Conservation (phyloP, 208 protist genomes). For the Leishmania martiniquensis region DNA sequence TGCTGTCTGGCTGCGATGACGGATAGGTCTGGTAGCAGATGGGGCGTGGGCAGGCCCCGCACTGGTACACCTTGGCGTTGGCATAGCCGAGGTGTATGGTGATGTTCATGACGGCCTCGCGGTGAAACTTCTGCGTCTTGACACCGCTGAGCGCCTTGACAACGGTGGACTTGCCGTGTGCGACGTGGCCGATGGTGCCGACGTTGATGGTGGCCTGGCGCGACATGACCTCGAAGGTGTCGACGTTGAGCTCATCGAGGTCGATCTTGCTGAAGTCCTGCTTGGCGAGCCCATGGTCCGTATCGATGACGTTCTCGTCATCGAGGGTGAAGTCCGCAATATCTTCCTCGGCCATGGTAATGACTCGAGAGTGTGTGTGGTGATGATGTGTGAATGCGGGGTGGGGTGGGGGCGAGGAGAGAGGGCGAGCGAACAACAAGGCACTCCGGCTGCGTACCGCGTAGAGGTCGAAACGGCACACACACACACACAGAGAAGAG, state of each 20-base stretch:
- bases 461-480: background rate
- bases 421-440: constrained; percentile 54
- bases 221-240: constrained; percentile 97
- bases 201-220: constrained; percentile 99
- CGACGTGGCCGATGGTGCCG: constrained; percentile 99
- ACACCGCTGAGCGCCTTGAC: constrained; percentile 99
- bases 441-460: background rate
- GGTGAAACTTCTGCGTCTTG: constrained; percentile 99
- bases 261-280: constrained; percentile 80
- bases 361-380: background rate
- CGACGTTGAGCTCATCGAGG: constrained; percentile 88
- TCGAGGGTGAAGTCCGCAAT: constrained; percentile 72
- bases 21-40: constrained; percentile 93
- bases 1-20: constrained; percentile 90
- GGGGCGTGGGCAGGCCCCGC: constrained; percentile 88
- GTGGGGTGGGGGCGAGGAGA: constrained; percentile 99
- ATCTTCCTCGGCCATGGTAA: constrained; percentile 64
- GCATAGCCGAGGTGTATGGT: constrained; percentile 99
- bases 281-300: constrained; percentile 56
- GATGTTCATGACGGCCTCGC: constrained; percentile 99
- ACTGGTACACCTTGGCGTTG: constrained; percentile 99
- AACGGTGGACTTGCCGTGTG: constrained; percentile 99
- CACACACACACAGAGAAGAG: background rate
- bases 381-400: constrained; percentile 15
- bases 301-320: constrained; percentile 50